phyloP scores from a whole-genome alignment of 2,329 filamentous ascomycete species.

The Ampelomyces quisqualis region DNA sequence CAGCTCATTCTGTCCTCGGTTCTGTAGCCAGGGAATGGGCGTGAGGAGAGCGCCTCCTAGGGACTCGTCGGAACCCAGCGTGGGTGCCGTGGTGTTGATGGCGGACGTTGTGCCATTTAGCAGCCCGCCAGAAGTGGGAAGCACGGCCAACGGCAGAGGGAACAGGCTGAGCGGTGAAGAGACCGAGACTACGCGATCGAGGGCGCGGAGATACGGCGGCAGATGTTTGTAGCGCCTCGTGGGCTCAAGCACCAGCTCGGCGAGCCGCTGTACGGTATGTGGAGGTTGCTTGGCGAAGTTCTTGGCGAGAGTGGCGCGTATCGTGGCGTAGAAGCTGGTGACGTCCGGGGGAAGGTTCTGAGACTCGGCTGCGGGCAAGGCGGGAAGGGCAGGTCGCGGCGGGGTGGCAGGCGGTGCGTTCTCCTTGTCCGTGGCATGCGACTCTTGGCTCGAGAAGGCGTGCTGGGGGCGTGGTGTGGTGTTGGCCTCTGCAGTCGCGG shows the following conservation, averaged over 20 bases:
- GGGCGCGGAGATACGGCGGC: slow-evolving; percentile 81
- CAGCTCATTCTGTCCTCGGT: slow-evolving; percentile 57
- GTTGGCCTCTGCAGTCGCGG: slow-evolving; percentile 32
- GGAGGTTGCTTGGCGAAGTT: slow-evolving; percentile 76
- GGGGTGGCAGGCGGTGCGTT: slow-evolving; percentile 56
- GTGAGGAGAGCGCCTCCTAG: slow-evolving; percentile 88
- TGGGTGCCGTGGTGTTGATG: slow-evolving; percentile 33
- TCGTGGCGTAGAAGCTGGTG: slow-evolving; percentile 36
- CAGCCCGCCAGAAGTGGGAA: slow-evolving; percentile 50
- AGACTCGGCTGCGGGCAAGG: slow-evolving; percentile 44
- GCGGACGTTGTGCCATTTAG: slow-evolving; percentile 63
- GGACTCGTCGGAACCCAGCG: slow-evolving; percentile 79
- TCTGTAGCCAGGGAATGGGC: slow-evolving; percentile 82
- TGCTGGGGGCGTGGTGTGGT: slow-evolving; percentile 19
- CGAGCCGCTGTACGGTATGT: slow-evolving; percentile 87
- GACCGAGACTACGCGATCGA: slow-evolving; percentile 88
- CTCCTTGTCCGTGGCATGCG: slow-evolving; percentile 68
- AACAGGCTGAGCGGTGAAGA: slow-evolving; percentile 80
- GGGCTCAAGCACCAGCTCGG: slow-evolving; percentile 79
- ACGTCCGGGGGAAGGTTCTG: slow-evolving; percentile 34
- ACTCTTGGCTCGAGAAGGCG: slow-evolving; percentile 41
- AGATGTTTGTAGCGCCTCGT: slow-evolving; percentile 78
- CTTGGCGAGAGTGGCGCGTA: slow-evolving; percentile 57
- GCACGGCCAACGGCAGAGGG: slow-evolving; percentile 70
- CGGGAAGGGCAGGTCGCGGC: slow-evolving; percentile 46